Conservation (phyloP, 441 rosid genomes). For the Adansonia rubrostipa region DNA sequence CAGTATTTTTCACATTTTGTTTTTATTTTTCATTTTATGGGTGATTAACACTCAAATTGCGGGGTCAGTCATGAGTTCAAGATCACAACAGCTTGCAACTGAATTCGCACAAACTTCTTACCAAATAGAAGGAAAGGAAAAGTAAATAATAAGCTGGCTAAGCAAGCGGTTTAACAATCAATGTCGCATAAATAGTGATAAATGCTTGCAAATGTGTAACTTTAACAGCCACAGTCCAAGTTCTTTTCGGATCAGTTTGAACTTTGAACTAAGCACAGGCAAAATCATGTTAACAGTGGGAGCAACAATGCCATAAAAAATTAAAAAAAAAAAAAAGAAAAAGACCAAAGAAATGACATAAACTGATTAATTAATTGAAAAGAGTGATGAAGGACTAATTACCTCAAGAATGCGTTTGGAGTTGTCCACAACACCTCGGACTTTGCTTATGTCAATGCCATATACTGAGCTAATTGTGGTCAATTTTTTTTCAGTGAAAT, state of each 20-base stretch:
- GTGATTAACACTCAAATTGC: conserved; percentile 22
- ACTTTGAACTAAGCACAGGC: conserved; percentile 9
- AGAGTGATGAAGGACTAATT: conserved; percentile 3
- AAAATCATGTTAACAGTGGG: not conserved
- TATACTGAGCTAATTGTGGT: conserved; percentile 51
- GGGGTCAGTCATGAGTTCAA: conserved; percentile 18
- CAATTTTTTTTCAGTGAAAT: conserved; percentile 64
- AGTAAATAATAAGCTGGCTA: not conserved
- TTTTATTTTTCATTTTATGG: not conserved
- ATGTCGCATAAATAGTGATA: not conserved
- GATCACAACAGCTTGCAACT: conserved; percentile 10
- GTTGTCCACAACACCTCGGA: conserved; percentile 74
- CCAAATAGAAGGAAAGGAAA: not conserved
- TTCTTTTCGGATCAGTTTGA: not conserved
- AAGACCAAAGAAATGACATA: not conserved
- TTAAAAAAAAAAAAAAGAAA: not conserved
- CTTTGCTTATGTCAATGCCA: conserved; percentile 60
- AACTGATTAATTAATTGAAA: not conserved
- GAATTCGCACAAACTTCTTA: conserved; percentile 4
- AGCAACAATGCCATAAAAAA: not conserved
- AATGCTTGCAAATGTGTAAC: not conserved
- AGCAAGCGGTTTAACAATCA: not conserved
- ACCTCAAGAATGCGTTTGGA: conserved; percentile 64
- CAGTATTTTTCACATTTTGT: not conserved
- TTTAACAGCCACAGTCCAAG: not conserved